Conservation (phyloP, 306 rosid genomes). For the Herpetospermum pedunculosum region DNA sequence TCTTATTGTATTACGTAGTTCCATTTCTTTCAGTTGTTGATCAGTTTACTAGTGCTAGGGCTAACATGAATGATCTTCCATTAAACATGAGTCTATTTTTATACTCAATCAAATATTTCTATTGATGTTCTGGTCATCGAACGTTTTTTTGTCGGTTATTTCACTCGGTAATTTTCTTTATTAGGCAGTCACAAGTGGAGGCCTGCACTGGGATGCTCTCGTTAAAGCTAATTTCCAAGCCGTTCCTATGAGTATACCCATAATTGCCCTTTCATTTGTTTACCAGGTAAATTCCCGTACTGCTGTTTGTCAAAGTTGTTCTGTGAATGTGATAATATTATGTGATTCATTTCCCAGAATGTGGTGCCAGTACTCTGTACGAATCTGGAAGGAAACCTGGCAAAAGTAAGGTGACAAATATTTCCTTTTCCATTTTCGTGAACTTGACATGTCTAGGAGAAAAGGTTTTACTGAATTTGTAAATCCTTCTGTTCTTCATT, state of each 20-base stretch:
- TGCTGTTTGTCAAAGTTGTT: constrained; percentile 11
- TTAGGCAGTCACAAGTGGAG: constrained; percentile 75
- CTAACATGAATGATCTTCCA: background rate
- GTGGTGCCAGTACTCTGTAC: constrained; percentile 80
- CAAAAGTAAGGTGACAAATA: constrained; percentile 68
- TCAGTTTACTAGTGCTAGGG: background rate
- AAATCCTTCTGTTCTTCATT: background rate
- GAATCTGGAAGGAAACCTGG: constrained; percentile 71
- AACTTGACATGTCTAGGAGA: background rate
- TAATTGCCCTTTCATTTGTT: constrained; percentile 72
- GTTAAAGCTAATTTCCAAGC: constrained; percentile 71
- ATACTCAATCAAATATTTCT: background rate
- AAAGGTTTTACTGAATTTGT: background rate
- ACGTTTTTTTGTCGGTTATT: background rate
- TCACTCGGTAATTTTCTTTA: constrained; percentile 6
- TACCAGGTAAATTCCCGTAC: constrained; percentile 49
- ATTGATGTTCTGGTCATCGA: background rate
- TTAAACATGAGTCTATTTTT: background rate
- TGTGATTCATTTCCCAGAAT: constrained; percentile 42
- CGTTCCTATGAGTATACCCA: constrained; percentile 76
- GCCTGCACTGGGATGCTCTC: constrained; percentile 60
- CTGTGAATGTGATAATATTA: constrained; percentile 8
- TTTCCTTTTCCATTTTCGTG: background rate
- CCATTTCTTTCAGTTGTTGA: background rate
- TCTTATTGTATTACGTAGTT: background rate